Conservation (phyloP, 2,329 filamentous ascomycete species). For the Talaromyces sp. region DNA sequence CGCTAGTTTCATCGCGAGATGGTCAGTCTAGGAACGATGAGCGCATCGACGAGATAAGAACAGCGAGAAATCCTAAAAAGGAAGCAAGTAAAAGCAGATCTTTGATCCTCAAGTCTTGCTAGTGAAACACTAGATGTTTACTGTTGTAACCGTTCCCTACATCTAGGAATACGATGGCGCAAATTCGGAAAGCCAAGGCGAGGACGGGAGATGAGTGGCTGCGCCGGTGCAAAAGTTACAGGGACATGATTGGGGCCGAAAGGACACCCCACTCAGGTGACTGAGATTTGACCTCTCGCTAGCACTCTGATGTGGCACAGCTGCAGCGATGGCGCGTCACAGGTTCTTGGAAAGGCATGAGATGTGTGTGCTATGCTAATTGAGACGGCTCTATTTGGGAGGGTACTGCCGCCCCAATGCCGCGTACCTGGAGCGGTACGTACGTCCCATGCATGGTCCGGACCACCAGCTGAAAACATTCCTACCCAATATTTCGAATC, state of each 20-base stretch:
- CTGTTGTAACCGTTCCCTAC: neutral
- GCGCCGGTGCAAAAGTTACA: neutral
- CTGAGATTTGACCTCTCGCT: neutral
- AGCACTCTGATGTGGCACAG: neutral
- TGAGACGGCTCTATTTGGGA: neutral
- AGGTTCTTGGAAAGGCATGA: neutral
- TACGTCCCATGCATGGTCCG: neutral
- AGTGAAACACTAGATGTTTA: neutral
- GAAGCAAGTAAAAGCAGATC: neutral
- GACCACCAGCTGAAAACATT: slow-evolving; percentile 1
- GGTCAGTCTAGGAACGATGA: neutral
- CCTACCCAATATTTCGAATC: neutral
- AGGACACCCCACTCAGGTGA: neutral
- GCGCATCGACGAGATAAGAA: neutral
- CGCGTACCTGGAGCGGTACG: neutral
- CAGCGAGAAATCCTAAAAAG: neutral
- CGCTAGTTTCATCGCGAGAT: neutral
- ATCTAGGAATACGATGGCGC: neutral
- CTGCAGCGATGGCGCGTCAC: neutral
- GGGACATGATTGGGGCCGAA: neutral
- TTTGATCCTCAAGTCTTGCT: neutral
- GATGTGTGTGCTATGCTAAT: neutral
- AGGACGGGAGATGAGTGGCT: neutral
- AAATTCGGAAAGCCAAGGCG: neutral
- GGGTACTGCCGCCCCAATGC: neutral